phyloP scores from a whole-genome alignment of 495 filamentous ascomycete genomes.

The Gamarada debralockiae region DNA sequence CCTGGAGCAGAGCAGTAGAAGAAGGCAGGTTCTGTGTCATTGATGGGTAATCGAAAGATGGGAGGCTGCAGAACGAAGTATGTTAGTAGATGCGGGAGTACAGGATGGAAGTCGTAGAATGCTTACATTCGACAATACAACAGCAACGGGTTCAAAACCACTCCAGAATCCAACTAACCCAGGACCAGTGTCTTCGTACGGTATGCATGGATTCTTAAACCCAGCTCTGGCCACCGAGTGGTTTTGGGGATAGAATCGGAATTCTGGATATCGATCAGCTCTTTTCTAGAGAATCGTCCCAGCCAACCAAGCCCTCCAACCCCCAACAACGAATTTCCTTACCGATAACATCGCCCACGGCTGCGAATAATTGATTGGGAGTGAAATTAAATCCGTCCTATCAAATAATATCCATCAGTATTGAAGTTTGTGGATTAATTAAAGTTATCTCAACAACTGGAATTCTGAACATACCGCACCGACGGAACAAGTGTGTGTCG shows the following conservation, averaged over 20 bases:
- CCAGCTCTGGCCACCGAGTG: constrained; percentile 55
- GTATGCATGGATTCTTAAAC: constrained; percentile 52
- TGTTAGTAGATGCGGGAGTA: not conserved
- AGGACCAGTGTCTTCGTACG: constrained; percentile 44
- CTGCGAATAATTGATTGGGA: constrained; percentile 30
- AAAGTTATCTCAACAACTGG: not conserved
- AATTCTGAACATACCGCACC: constrained; percentile 27
- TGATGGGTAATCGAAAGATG: constrained; percentile 46
- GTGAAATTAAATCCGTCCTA: constrained; percentile 32
- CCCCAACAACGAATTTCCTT: constrained; percentile 1
- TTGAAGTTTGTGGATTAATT: too few relatives aligned
- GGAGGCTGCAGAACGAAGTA: constrained; percentile 34
- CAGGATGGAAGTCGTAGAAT: constrained; percentile 9
- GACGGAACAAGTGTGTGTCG: constrained; percentile 28
- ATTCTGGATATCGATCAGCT: constrained; percentile 29
- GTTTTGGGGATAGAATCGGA: constrained; percentile 55
- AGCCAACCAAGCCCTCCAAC: too few relatives aligned
- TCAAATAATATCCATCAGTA: constrained; percentile 1
- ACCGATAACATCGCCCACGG: constrained; percentile 38
- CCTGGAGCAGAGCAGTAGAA: constrained; percentile 53
- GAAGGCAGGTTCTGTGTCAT: constrained; percentile 54
- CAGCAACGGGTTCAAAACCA: constrained; percentile 31
- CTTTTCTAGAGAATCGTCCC: not conserved
- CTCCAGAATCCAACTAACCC: constrained; percentile 43
- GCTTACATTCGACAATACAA: constrained; percentile 27